These are phyloP conservation scores for Entomortierella lignicola DNA, from an alignment of 192 early-diverging fungal species.

Conservation along the genomic window DNA sequence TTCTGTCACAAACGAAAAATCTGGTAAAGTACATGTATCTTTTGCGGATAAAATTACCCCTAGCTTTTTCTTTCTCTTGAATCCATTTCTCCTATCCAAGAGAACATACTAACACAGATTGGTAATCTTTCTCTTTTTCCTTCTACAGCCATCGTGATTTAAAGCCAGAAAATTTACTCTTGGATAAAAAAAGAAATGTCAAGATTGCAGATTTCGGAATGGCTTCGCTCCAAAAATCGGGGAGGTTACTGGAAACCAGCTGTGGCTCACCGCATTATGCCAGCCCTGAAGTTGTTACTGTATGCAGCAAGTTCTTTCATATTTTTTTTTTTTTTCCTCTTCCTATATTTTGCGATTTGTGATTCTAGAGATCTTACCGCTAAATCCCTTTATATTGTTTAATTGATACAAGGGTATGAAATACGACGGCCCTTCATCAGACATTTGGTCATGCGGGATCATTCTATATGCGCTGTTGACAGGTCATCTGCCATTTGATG, in stretches of 20 bases:
- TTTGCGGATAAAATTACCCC: background rate
- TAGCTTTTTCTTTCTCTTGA: slow-evolving; percentile 2
- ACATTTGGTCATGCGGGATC: slow-evolving; percentile 86
- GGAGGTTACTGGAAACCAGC: slow-evolving; percentile 62
- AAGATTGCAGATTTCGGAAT: slow-evolving; percentile 79
- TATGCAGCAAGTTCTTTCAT: slow-evolving; percentile 17
- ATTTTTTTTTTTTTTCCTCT: no score
- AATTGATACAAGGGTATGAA: slow-evolving; percentile 50
- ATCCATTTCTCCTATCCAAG: background rate
- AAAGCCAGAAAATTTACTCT: slow-evolving; percentile 70
- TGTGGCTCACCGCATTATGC: slow-evolving; percentile 84
- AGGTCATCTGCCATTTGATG: slow-evolving; percentile 79
- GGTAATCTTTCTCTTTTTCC: background rate
- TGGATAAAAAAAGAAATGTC: slow-evolving; percentile 56
- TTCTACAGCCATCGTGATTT: slow-evolving; percentile 68
- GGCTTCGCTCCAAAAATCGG: slow-evolving; percentile 60
- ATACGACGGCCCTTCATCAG: slow-evolving; percentile 76
- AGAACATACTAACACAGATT: background rate
- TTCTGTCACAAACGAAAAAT: slow-evolving; percentile 75
- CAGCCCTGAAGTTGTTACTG: slow-evolving; percentile 72
- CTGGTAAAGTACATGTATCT: slow-evolving; percentile 14
- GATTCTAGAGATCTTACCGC: no score
- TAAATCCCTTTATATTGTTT: no score
- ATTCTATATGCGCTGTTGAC: slow-evolving; percentile 82
- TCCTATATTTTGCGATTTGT: no score